Evolutionary conservation across 371 early-diverging fungal genomes (phyloP).

Genomic region (Rhizopus arrhizus): DNA sequence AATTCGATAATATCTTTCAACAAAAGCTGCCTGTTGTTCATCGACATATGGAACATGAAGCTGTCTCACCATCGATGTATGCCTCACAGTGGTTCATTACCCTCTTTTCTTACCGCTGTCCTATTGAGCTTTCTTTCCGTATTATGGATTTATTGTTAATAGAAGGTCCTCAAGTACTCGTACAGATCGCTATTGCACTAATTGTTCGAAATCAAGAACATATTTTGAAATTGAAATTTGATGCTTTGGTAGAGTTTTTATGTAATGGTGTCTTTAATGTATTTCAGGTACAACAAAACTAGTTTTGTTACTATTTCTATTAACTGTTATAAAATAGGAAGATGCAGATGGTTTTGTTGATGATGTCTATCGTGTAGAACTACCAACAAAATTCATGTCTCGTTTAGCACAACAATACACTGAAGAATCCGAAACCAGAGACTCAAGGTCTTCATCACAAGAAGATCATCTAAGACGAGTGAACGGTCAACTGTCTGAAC

Average conservation of each 20-base stretch:
- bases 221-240: constrained; percentile 80
- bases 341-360: constrained; percentile 26
- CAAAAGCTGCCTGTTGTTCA: constrained; percentile 73
- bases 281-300: constrained; percentile 48
- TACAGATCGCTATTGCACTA: constrained; percentile 85
- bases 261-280: constrained; percentile 76
- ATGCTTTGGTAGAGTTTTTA: constrained; percentile 80
- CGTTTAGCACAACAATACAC: constrained; percentile 45
- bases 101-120: constrained; percentile 80
- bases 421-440: constrained; percentile 42
- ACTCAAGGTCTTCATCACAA: constrained; percentile 36
- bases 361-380: constrained; percentile 49
- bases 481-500: constrained; percentile 67
- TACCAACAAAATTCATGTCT: constrained; percentile 35
- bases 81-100: constrained; percentile 87
- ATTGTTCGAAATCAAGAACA: constrained; percentile 76
- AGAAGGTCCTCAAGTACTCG: constrained; percentile 85
- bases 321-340: constrained; percentile 2
- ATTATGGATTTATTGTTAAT: constrained; percentile 89
- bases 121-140: constrained; percentile 80
- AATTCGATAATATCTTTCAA: constrained; percentile 82
- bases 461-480: constrained; percentile 67
- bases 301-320: no score
- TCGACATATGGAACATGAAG: constrained; percentile 73
- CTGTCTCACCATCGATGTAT: constrained; percentile 77